Conservation (phyloP, 768 basidiomycete species). For the Phaffia australis region DNA sequence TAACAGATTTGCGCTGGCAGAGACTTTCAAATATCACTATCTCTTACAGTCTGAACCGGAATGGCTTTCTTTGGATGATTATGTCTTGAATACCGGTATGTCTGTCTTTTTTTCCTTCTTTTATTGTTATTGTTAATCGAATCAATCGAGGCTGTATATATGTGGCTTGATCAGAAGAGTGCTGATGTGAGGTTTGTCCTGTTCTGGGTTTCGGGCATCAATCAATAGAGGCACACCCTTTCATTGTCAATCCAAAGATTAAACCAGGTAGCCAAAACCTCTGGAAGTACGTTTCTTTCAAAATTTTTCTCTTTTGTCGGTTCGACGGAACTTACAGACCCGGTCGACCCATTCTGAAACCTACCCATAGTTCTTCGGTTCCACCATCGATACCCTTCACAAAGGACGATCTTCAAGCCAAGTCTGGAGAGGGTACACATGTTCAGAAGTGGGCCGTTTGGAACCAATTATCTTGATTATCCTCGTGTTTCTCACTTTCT, state of each 20-base stretch:
- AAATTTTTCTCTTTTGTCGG: background rate
- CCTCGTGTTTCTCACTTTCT: background rate
- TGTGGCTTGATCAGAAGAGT: background rate
- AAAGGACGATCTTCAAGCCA: background rate
- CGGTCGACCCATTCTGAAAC: too few relatives aligned
- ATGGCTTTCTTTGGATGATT: slow-evolving; percentile 37
- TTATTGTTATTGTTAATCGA: background rate
- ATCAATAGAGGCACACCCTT: slow-evolving; percentile 36
- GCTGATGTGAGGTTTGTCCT: background rate
- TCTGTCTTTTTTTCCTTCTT: background rate
- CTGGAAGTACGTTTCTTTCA: slow-evolving; percentile 28
- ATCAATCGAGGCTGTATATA: background rate
- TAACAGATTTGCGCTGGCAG: slow-evolving; percentile 35
- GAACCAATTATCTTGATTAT: background rate
- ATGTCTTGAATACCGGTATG: slow-evolving; percentile 38
- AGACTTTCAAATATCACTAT: slow-evolving; percentile 39
- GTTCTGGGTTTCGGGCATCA: too few relatives aligned
- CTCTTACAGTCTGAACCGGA: slow-evolving; percentile 37
- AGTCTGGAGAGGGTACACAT: background rate
- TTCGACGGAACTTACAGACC: too few relatives aligned
- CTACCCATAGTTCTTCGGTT: background rate
- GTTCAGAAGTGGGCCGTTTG: background rate
- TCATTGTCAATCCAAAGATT: slow-evolving; percentile 31
- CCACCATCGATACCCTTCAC: background rate
- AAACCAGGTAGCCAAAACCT: slow-evolving; percentile 30